Conservation (phyloP, 2,329 filamentous ascomycete genomes). For the Dothidotthia symphoricarpi region DNA sequence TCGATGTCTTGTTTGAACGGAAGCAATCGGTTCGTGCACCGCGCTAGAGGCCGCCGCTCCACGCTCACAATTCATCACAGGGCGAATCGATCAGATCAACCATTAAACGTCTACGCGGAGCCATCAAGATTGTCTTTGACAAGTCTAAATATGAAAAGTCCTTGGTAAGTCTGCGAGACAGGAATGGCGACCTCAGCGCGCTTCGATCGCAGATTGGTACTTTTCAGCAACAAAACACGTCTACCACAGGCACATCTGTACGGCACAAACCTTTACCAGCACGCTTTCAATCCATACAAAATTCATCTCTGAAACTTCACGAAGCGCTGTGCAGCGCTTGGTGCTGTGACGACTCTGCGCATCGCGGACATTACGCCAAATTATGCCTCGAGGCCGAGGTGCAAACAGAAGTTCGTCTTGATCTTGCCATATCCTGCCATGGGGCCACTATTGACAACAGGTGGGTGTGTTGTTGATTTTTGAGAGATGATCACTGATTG, state of each 20-base stretch:
- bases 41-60: background rate
- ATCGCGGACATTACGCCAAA: constrained; percentile 24
- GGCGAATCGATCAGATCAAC: constrained; percentile 15
- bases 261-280: constrained; percentile 8
- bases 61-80: constrained; percentile 5
- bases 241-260: constrained; percentile 1
- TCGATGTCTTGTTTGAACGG: constrained; percentile 12
- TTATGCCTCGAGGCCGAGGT: constrained; percentile 24
- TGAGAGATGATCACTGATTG: background rate
- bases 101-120: constrained; percentile 14
- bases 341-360: constrained; percentile 18
- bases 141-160: constrained; percentile 17
- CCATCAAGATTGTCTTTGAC: constrained; percentile 16
- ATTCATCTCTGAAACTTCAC: constrained; percentile 21
- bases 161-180: constrained; percentile 14
- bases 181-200: constrained; percentile 18
- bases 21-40: constrained; percentile 14
- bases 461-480: background rate
- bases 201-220: constrained; percentile 17
- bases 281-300: constrained; percentile 10
- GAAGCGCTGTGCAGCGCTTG: constrained; percentile 23
- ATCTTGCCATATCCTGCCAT: constrained; percentile 26
- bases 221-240: constrained; percentile 13
- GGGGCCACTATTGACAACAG: background rate
- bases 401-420: constrained; percentile 17